phyloP scores from a whole-genome alignment of 805 yeast species.

The Hemisphaericaspora nanyangensis region DNA sequence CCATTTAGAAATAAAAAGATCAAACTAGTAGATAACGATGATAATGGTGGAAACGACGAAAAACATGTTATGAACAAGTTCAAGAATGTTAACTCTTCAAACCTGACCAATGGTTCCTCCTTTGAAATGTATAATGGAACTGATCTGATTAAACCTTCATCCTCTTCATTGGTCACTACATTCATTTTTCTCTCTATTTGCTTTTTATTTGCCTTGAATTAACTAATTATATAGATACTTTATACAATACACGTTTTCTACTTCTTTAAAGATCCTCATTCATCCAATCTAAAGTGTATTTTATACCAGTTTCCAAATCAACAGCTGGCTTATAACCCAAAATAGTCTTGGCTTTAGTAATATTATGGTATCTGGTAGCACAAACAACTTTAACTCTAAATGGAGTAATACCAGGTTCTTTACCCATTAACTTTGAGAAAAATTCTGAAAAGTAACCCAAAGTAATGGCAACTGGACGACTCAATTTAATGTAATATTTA shows the following conservation, averaged over 20 bases:
- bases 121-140: no score
- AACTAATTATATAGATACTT: not conserved
- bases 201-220: not conserved
- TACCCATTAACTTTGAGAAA: conserved; percentile 64
- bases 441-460: conserved; percentile 81
- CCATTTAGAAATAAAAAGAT: conserved; percentile 5
- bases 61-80: conserved; percentile 1
- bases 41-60: not conserved
- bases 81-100: not conserved
- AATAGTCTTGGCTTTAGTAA: conserved; percentile 73
- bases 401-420: conserved; percentile 92
- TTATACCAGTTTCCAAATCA: conserved; percentile 74
- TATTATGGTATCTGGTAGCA: conserved; percentile 91
- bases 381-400: conserved; percentile 91
- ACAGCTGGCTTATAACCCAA: conserved; percentile 82
- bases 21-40: conserved; percentile 2
- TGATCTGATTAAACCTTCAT: not conserved
- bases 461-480: conserved; percentile 70
- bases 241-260: not conserved
- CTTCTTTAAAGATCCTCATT: conserved; percentile 44
- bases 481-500: conserved; percentile 60
- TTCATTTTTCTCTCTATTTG: not conserved
- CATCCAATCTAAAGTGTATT: conserved; percentile 82
- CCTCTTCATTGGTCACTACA: not conserved
- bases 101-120: not conserved